Percentiles rank a stretch among this genome's conserved stretches.
Evolutionary conservation across 2,329 filamentous ascomycete species (phyloP).

Genomic region (Colletotrichum cordylinicola): DNA sequence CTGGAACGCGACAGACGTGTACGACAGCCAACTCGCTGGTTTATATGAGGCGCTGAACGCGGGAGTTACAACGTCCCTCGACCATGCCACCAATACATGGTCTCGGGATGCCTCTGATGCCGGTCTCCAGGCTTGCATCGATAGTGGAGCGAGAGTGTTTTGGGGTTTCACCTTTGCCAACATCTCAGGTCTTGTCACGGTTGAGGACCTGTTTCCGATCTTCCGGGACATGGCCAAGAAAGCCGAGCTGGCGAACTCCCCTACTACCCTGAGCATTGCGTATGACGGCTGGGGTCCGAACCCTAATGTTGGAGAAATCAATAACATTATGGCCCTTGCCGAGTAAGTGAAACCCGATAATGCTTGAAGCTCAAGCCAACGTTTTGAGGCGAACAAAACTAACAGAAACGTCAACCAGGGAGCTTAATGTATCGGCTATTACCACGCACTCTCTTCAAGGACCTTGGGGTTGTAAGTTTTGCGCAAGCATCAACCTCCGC

Average conservation of each 20-base stretch:
- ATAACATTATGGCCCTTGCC: no score
- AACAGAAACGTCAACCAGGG: no score
- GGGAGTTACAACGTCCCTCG: conserved; percentile 31
- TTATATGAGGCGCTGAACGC: background rate
- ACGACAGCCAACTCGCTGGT: background rate
- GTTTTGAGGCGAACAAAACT: no score
- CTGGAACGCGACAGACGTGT: background rate
- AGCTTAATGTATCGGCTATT: no score
- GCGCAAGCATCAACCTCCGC: background rate
- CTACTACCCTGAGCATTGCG: background rate
- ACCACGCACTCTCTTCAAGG: no score
- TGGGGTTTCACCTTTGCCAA: conserved; percentile 44
- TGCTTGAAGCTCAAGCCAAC: no score
- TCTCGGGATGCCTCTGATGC: conserved; percentile 44
- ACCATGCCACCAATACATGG: conserved; percentile 57
- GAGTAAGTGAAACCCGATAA: no score
- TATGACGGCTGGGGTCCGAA: no score
- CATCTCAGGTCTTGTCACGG: conserved; percentile 19
- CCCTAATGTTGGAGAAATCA: no score
- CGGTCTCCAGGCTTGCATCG: conserved; percentile 49
- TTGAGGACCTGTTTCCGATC: conserved; percentile 37
- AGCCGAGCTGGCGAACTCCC: conserved; percentile 21
- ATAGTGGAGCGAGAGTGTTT: conserved; percentile 52
- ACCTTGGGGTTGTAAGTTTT: no score
- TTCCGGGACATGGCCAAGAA: conserved; percentile 39